Evolutionary conservation across 306 rosid genomes (phyloP), one percentile per base, ranked within the genome.

Genomic region (Trichosanthes cucumerina): DNA sequence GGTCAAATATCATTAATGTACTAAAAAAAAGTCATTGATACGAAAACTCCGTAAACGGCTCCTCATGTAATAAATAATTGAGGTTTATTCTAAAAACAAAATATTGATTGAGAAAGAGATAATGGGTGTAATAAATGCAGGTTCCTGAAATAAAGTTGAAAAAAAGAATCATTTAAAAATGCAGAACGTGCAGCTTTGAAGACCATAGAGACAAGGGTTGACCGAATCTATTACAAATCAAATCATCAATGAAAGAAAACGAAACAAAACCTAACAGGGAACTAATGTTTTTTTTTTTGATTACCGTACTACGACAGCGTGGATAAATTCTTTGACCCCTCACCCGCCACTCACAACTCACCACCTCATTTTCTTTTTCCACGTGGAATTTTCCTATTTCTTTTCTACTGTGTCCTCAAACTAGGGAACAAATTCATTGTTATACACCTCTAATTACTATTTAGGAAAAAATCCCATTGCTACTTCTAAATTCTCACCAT

Each of bases 211-310:
- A 36, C 73, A 8, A 1, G 2, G 7, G 6, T 65, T 65, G 49
- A 65, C 47, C 46, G 23, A 65, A 65, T 34, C 43, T 36, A 34
- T 65, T 19, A 19, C 26, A 65, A 65, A 65, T 36, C 49, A 34
- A 65, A 34, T 36, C 73, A 65, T 65, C 49, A 34, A 65, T 65
- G 49, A 65, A 34, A 65, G 73, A 65, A 65, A 65, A 65, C 73
- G 73, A 65, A 65, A 65, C 28, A 4, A 65, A 65, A 65, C 73
- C 73, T 65, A 65, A 65, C 73, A 38, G 3, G 21, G 49, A 65
- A 65, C 26, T 65, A 65, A 65, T 65, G 73, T 65, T 65, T 65
- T 65, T 62, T 13, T 21, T 54, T 53, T 19, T 1, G 19, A 19
- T 9, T 9, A 16, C 16, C 28, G 47, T 65, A 64, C 13, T 11